Percentiles rank a stretch among this genome's conserved stretches.
These are phyloP conservation scores for Plasmopara halstedii DNA, from an alignment of 352 stramenopile species.

Conservation along the genomic window DNA sequence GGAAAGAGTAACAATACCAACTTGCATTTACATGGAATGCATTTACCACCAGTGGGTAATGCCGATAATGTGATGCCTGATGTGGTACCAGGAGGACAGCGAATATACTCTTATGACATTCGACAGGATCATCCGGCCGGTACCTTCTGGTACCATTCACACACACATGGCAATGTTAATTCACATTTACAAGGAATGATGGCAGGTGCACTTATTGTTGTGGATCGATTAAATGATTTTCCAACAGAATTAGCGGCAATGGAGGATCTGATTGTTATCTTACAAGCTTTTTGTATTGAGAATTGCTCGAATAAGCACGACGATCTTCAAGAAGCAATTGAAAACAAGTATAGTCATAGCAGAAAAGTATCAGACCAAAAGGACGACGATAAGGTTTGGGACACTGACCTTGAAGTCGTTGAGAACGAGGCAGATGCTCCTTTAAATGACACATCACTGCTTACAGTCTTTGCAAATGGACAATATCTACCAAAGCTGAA, in stretches of 20 bases:
- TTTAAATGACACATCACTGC: slow-evolving; percentile 62
- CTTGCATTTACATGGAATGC: slow-evolving; percentile 65
- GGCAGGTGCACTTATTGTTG: slow-evolving; percentile 56
- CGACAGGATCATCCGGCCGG: slow-evolving; percentile 54
- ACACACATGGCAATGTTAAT: slow-evolving; percentile 68
- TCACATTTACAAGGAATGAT: slow-evolving; percentile 70
- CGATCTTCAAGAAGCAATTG: slow-evolving; percentile 44
- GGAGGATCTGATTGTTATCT: slow-evolving; percentile 56
- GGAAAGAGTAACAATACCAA: slow-evolving; percentile 59
- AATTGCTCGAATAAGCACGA: slow-evolving; percentile 61
- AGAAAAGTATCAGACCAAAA: slow-evolving; percentile 7
- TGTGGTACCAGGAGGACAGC: slow-evolving; percentile 36
- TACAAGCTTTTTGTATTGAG: slow-evolving; percentile 63
- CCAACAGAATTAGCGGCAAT: slow-evolving; percentile 41
- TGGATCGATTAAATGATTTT: slow-evolving; percentile 48
- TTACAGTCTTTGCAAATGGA: slow-evolving; percentile 67
- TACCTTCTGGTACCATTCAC: slow-evolving; percentile 80
- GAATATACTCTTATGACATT: slow-evolving; percentile 62
- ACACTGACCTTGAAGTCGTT: slow-evolving; percentile 22
- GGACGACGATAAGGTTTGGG: slow-evolving; percentile 5
- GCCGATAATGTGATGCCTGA: slow-evolving; percentile 57
- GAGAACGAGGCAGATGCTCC: slow-evolving; percentile 33
- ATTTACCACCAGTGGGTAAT: slow-evolving; percentile 43
- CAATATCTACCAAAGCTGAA: slow-evolving; percentile 58
- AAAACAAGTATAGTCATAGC: slow-evolving; percentile 35